Percentiles rank a stretch among this genome's conserved stretches.
These are phyloP conservation scores for Cutaneotrichosporon cavernicola DNA, from an alignment of 1,284 basidiomycete species.

Conservation along the genomic window DNA sequence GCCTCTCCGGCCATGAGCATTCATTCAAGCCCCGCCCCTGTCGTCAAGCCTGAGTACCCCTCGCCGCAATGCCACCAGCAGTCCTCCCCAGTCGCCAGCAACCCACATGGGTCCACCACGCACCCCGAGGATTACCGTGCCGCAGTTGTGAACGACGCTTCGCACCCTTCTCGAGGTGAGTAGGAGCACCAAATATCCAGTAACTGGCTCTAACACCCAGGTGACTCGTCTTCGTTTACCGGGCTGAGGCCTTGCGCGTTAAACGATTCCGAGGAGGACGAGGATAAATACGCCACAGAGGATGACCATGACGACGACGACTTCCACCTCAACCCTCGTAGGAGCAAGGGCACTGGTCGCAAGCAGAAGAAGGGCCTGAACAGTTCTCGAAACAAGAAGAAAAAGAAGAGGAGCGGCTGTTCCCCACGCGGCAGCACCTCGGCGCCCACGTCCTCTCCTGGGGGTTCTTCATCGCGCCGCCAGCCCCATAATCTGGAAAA, in stretches of 20 bases:
- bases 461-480: background rate
- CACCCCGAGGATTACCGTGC: background rate
- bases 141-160: background rate
- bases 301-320: constrained; percentile 40
- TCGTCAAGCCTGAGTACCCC: background rate
- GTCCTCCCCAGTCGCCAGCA: background rate
- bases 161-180: background rate
- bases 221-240: background rate
- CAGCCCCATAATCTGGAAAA: background rate
- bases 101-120: background rate
- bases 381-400: background rate
- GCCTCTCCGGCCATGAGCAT: background rate
- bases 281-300: background rate
- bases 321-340: constrained; percentile 35
- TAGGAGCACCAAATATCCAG: background rate
- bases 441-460: background rate
- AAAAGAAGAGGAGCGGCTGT: background rate
- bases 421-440: background rate
- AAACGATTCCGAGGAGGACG: background rate
- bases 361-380: background rate
- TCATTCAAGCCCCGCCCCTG: background rate
- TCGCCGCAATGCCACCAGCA: background rate
- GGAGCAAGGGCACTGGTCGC: constrained; percentile 26
- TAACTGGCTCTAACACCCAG: background rate
- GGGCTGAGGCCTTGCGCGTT: background rate